Percentiles rank a stretch among this genome's conserved stretches.
These are phyloP conservation scores for Butyriboletus appendiculatus DNA, from an alignment of 1,284 basidiomycete genomes.

Conservation along the genomic window DNA sequence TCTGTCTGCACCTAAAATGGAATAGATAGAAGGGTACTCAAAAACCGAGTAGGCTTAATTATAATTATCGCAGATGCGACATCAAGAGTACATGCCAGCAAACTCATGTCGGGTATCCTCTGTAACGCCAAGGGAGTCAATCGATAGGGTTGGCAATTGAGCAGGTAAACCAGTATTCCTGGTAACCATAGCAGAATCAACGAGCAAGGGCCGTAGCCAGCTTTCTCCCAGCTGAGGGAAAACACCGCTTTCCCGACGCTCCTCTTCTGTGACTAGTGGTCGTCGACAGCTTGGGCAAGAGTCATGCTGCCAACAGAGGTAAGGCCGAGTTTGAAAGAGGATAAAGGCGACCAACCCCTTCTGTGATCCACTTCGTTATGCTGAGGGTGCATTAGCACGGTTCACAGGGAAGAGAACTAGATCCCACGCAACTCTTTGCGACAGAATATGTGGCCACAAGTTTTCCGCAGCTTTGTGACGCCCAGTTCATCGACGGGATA, in stretches of 20 bases:
- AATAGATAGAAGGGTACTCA: slow-evolving; percentile 30
- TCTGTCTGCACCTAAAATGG: slow-evolving; percentile 21
- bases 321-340: slow-evolving; percentile 5
- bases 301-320: slow-evolving; percentile 45
- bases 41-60: slow-evolving; percentile 15
- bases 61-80: slow-evolving; percentile 2
- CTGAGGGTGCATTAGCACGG: slow-evolving; percentile 36
- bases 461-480: slow-evolving; percentile 57
- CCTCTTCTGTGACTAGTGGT: slow-evolving; percentile 36
- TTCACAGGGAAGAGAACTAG: slow-evolving; percentile 4
- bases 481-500: slow-evolving; percentile 66
- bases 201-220: slow-evolving; percentile 29
- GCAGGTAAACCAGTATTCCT: slow-evolving; percentile 12
- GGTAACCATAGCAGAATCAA: slow-evolving; percentile 21
- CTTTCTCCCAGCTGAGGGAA: slow-evolving; percentile 3
- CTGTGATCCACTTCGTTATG: slow-evolving; percentile 63
- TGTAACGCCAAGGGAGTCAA: slow-evolving; percentile 13
- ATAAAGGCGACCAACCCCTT: slow-evolving; percentile 46
- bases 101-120: slow-evolving; percentile 37
- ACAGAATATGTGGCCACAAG: slow-evolving; percentile 75
- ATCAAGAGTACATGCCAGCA: slow-evolving; percentile 56
- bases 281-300: slow-evolving; percentile 65
- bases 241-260: slow-evolving; percentile 12
- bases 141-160: slow-evolving; percentile 22
- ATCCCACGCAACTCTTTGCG: slow-evolving; percentile 59